Evolutionary conservation across 352 stramenopile genomes (phyloP).

Genomic region (Phytopythium boreale): DNA sequence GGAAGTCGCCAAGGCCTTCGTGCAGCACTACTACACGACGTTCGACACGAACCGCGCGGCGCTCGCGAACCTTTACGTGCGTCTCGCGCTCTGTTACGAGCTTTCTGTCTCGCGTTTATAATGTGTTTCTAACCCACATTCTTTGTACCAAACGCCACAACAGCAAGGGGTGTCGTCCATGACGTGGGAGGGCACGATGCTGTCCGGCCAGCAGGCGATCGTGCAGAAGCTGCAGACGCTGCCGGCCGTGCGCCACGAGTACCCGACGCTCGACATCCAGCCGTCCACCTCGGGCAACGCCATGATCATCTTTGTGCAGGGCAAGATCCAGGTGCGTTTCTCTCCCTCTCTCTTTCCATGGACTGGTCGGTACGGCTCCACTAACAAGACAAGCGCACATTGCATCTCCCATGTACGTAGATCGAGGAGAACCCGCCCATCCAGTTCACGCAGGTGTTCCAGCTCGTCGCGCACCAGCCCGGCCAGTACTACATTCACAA

Average conservation of each 20-base stretch:
- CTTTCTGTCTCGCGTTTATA: not conserved
- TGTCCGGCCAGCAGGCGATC: conserved; percentile 81
- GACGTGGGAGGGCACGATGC: conserved; percentile 74
- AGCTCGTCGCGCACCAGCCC: conserved; percentile 91
- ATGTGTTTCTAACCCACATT: not conserved
- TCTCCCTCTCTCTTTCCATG: not conserved
- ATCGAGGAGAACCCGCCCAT: conserved; percentile 94
- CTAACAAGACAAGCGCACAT: not conserved
- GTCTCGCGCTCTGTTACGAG: conserved; percentile 13
- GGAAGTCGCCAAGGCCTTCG: conserved; percentile 83
- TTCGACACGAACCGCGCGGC: conserved; percentile 80
- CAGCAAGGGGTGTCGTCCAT: conserved; percentile 76
- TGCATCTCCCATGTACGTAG: conserved; percentile 15
- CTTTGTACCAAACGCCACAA: not conserved
- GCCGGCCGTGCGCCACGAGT: conserved; percentile 71
- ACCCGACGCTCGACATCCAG: conserved; percentile 92
- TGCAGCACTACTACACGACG: conserved; percentile 87
- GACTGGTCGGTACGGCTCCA: not conserved
- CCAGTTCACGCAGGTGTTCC: conserved; percentile 97
- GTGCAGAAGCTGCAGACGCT: conserved; percentile 85
- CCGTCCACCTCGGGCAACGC: conserved; percentile 85
- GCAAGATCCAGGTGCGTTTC: conserved; percentile 65
- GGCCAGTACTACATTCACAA: conserved; percentile 98
- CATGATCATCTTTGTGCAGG: conserved; percentile 96
- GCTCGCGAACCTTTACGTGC: conserved; percentile 78